Conservation (phyloP, 1,284 basidiomycete species). For the Cutaneotrichosporon daszewskae region DNA sequence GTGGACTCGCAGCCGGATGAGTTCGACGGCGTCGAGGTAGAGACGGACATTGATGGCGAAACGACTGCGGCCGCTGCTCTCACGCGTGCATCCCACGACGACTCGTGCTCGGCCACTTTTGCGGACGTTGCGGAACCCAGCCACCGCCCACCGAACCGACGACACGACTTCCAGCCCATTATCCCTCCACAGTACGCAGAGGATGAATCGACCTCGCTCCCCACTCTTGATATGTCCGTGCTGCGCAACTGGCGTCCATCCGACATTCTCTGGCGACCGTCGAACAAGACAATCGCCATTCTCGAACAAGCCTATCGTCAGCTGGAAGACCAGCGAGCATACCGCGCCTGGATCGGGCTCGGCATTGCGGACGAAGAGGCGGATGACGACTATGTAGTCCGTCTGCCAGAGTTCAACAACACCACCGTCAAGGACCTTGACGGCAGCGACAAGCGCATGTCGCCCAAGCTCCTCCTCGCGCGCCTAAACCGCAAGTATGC, state of each 20-base stretch:
- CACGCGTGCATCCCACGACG: neutral
- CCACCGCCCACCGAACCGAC: constrained; percentile 28
- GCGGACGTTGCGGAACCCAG: constrained; percentile 12
- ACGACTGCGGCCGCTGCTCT: neutral
- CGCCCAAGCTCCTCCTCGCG: constrained; percentile 27
- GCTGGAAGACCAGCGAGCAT: constrained; percentile 26
- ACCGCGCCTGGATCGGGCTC: constrained; percentile 21
- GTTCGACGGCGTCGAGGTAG: neutral
- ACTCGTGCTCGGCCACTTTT: neutral
- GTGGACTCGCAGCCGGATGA: constrained; percentile 11
- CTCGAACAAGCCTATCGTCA: constrained; percentile 34
- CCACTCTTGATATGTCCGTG: constrained; percentile 12
- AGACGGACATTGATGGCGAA: neutral
- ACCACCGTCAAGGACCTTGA: constrained; percentile 21
- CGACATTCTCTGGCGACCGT: constrained; percentile 39
- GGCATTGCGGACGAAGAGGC: constrained; percentile 24
- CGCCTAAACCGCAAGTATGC: constrained; percentile 35
- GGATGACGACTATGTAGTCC: constrained; percentile 23
- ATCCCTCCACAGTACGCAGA: neutral
- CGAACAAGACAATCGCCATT: constrained; percentile 24
- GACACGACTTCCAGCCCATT: constrained; percentile 13
- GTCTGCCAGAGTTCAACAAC: constrained; percentile 23
- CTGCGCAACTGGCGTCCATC: constrained; percentile 35
- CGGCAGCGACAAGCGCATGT: constrained; percentile 20
- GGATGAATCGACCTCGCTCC: neutral